Percentiles rank a stretch among this genome's conserved stretches.
Conservation (phyloP, 768 basidiomycete genomes). For the Calvatia gigantea region DNA sequence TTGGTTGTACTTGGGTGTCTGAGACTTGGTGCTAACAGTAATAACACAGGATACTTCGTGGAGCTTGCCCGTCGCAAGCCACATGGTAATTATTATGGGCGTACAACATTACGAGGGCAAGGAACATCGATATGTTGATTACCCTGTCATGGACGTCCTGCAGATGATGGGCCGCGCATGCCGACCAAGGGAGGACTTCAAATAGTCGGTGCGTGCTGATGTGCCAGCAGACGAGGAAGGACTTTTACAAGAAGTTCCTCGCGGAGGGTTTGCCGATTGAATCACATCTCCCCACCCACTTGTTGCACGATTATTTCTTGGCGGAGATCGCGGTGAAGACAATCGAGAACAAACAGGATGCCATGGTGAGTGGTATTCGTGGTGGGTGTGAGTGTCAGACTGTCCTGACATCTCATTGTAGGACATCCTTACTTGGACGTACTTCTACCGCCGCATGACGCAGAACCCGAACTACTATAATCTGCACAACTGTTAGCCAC, state of each 20-base stretch:
- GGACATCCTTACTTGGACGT: conserved; percentile 99
- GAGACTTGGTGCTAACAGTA: background rate
- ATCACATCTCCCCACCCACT: conserved; percentile 85
- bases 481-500: conserved; percentile 90
- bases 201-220: conserved; percentile 93
- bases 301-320: conserved; percentile 95
- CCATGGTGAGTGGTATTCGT: conserved; percentile 56
- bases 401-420: conserved; percentile 23
- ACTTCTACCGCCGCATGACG: conserved; percentile 95
- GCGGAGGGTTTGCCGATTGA: conserved; percentile 98
- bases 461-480: conserved; percentile 98
- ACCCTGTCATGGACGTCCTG: conserved; percentile 96
- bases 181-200: conserved; percentile 81
- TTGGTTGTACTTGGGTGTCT: conserved; percentile 25
- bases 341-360: conserved; percentile 98
- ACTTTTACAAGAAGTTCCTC: conserved; percentile 99
- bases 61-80: conserved; percentile 89
- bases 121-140: conserved; percentile 97
- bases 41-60: conserved; percentile 82
- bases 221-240: conserved; percentile 97
- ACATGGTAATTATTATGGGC: conserved; percentile 99
- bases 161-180: conserved; percentile 99
- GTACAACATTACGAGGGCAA: conserved; percentile 95
- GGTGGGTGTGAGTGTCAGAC: background rate
- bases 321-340: conserved; percentile 98